phyloP scores from a whole-genome alignment of 1,284 basidiomycete genomes.

The Cystobasidiaceae sp. region DNA sequence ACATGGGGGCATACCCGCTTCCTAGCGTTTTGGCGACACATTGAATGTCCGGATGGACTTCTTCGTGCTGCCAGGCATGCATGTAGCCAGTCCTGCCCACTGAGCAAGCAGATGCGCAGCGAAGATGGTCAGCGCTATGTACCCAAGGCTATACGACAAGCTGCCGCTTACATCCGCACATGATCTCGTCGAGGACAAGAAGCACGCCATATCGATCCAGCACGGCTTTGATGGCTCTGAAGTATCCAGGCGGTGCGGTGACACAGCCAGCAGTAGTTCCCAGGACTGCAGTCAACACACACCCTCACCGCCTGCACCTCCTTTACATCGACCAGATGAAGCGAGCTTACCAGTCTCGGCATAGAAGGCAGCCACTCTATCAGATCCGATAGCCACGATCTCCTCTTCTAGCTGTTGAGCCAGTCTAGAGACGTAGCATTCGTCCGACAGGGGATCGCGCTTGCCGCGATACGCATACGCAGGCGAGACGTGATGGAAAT shows the following conservation, averaged over 20 bases:
- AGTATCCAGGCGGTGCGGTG: constrained; percentile 44
- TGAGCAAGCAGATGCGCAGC: neutral
- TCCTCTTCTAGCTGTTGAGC: constrained; percentile 73
- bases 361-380: constrained; percentile 56
- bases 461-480: constrained; percentile 75
- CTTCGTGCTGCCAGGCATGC: constrained; percentile 81
- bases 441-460: constrained; percentile 63
- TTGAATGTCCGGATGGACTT: constrained; percentile 42
- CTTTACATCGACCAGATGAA: neutral
- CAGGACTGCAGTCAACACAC: constrained; percentile 46
- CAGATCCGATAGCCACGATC: constrained; percentile 69
- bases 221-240: constrained; percentile 67
- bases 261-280: constrained; percentile 67
- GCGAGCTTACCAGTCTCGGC: constrained; percentile 59
- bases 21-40: neutral
- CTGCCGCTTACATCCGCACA: constrained; percentile 56
- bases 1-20: neutral
- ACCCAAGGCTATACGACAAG: neutral
- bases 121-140: neutral
- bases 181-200: constrained; percentile 77
- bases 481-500: constrained; percentile 57
- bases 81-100: constrained; percentile 71
- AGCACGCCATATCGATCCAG: constrained; percentile 77
- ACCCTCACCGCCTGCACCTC: neutral
- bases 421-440: constrained; percentile 67